Evolutionary conservation across 2,329 filamentous ascomycete genomes (phyloP), one percentile per base, ranked within the genome.

Genomic region (Monosporascus sp.): DNA sequence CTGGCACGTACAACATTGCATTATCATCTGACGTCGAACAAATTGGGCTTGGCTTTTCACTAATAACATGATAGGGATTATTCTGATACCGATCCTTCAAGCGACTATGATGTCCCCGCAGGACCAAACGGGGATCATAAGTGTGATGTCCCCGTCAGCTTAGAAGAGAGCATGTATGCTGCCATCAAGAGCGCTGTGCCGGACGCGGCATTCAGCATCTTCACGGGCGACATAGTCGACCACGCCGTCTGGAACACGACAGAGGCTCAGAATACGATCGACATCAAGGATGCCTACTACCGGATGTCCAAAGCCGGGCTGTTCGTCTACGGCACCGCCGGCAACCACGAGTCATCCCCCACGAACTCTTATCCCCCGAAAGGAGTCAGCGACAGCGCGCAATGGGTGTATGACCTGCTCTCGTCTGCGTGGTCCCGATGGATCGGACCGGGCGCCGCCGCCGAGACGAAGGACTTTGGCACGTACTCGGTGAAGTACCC

Each of bases 221-320:
- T 82, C 65, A 84, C 81, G 0, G 82, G 82, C 6, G 81, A 84
- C 55, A 73, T 84, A 27, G 70, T 83, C 9, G 77, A 82, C 52
- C 78, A 81, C 52, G 74, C 71, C 2, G 61, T 78, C 48, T 79
- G 77, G 77, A 70, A 73, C 51, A 77, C 75, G 2, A 71, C 68
- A 22, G 57, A 59, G 51, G 45, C 48, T 48, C 63, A 65, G 52
- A 69, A 67, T 50, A 60, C 57, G 5, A 48, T 59, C 59, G 60
- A 58, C 41, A 62, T 83, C 52, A 67, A 72, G 25, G 64, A 72
- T 37, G 75, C 77, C 5, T 82, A 81, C 58, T 59, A 60, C 4
- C 68, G 70, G 43, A 80, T 83, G 71, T 65, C 70, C 22, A 59
- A 62, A 1, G 63, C 69, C 20, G 65, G 77, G 1, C 67, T 73